Evolutionary conservation across 2,329 filamentous ascomycete species (phyloP).

Genomic region (Phyllosticta citribraziliensis): DNA sequence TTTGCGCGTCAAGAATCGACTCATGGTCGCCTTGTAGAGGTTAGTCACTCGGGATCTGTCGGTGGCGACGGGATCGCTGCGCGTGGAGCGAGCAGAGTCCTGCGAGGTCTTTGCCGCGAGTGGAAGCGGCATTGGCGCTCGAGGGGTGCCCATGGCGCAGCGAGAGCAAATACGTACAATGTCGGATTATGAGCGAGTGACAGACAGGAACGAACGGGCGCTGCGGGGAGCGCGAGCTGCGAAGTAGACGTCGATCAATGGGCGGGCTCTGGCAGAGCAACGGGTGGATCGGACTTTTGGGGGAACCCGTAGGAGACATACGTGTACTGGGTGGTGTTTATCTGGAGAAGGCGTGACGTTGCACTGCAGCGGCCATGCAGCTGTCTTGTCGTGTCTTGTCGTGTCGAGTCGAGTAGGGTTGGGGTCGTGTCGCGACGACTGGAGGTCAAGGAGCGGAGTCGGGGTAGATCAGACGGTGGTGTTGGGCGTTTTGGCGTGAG

Average conservation of each 20-base stretch:
- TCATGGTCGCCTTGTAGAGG: constrained; percentile 44
- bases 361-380: constrained; percentile 11
- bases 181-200: not conserved
- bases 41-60: constrained; percentile 6
- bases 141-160: constrained; percentile 1
- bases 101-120: not conserved
- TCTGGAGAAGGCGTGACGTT: constrained; percentile 9
- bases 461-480: constrained; percentile 2
- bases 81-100: constrained; percentile 4
- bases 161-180: not conserved
- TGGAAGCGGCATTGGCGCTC: not conserved
- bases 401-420: not conserved
- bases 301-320: constrained; percentile 4
- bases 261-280: not conserved
- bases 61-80: not conserved
- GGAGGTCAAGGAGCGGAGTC: constrained; percentile 8
- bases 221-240: not conserved
- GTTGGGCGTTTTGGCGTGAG: constrained; percentile 4
- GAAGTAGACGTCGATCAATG: not conserved
- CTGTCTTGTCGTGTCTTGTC: not conserved
- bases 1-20: constrained; percentile 67
- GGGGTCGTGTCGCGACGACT: not conserved
- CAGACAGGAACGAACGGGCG: not conserved
- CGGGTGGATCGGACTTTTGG: not conserved
- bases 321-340: constrained; percentile 6